Base-by-base conservation (phyloP, 345 rosid genomes). In the Passiflora organensis region DNA sequence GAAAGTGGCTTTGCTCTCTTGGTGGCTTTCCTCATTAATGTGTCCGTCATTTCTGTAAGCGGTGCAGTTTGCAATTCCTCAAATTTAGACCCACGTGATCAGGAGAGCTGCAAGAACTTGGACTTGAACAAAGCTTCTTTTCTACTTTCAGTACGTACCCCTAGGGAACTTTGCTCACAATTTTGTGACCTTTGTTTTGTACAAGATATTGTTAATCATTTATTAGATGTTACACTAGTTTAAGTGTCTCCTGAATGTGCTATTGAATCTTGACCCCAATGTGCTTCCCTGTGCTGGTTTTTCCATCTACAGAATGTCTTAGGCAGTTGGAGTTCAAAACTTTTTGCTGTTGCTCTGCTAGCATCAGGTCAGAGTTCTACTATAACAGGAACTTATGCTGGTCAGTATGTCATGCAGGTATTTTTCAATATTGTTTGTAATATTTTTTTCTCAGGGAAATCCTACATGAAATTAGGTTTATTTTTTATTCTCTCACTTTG, bases 351-450 rank as follows among this genome's bases (percentile, higher is more conserved):
- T 52, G 99, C 96, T 8, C 75, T 91, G 64, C 82, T 91, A 59
- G 96, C 95, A 48, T 91, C 96, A 0, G 98, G 98, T 45, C 99
- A 89, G 69, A 91, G 99, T 71, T 91, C 99, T 21, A 91, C 99
- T 4, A 88, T 91, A 59, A 91, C 99, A 0, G 99, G 99, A 68
- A 91, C 96, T 36, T 91, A 89, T 72, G 99, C 96, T 18, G 99
- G 96, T 59, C 99, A 91, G 62, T 91, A 91, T 71, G 94, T 91
- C 24, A 91, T 83, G 96, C 91, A 82, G 95, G 97, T 91, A 75
- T 21, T 45, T 48, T 44, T 21, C 21, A 44, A 22, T 34, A 12
- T 60, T 56, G 22, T 24, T 28, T 28, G 10, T 15, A 44, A 12
- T 18, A 41, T 12, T n/a, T 39, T 19, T 13, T 43, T 25, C 43